Conservation (phyloP, 2,329 filamentous ascomycete genomes). For the Ophiosphaerella korrae region DNA sequence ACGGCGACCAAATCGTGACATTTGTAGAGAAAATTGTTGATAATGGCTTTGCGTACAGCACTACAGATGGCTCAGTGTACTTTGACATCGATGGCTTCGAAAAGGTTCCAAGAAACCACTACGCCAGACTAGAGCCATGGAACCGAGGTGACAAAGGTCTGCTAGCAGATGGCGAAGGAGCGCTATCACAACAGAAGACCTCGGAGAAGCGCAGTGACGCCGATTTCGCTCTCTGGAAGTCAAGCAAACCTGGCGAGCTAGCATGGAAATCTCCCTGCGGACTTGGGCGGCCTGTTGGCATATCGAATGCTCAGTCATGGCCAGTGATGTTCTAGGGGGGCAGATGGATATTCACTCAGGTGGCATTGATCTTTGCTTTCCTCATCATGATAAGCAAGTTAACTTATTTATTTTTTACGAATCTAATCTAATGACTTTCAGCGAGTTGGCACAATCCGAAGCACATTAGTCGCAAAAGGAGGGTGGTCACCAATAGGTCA, state of each 20-base stretch:
- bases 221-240: conserved; percentile 95
- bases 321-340: conserved; percentile 81
- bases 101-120: conserved; percentile 74
- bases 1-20: conserved; percentile 81
- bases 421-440: conserved; percentile 6
- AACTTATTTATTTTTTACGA: neutral
- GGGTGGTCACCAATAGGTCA: conserved; percentile 74
- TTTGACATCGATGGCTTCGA: conserved; percentile 92
- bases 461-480: conserved; percentile 69
- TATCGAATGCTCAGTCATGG: conserved; percentile 97
- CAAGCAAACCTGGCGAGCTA: conserved; percentile 88
- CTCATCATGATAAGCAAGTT: conserved; percentile 70
- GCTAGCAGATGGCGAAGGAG: conserved; percentile 87
- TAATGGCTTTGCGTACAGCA: conserved; percentile 83
- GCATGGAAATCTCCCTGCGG: conserved; percentile 91
- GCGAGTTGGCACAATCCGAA: conserved; percentile 83
- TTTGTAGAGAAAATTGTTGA: conserved; percentile 83
- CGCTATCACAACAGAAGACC: conserved; percentile 63
- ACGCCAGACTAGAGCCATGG: conserved; percentile 84
- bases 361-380: conserved; percentile 86
- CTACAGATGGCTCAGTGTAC: conserved; percentile 82
- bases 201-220: conserved; percentile 74
- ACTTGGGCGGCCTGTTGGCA: conserved; percentile 88
- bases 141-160: conserved; percentile 82
- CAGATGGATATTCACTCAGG: conserved; percentile 93